These are phyloP conservation scores for Waitea zeae DNA, from an alignment of 1,284 basidiomycete genomes.

Conservation along the genomic window DNA sequence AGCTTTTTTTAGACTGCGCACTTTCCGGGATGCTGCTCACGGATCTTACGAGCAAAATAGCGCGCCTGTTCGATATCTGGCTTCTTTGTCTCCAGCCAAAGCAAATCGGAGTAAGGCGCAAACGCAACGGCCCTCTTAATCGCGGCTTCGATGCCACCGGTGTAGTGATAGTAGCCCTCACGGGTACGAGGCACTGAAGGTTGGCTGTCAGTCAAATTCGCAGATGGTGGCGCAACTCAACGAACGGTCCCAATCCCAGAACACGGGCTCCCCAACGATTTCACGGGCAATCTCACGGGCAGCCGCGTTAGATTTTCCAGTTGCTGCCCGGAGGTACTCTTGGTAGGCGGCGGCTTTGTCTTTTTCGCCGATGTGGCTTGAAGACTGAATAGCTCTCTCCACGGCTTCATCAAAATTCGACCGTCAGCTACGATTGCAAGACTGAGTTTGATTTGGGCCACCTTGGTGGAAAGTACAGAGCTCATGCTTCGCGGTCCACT, in stretches of 20 bases:
- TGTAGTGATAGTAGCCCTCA: conserved; percentile 86
- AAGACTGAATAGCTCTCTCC: conserved; percentile 32
- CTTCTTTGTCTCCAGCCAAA: conserved; percentile 84
- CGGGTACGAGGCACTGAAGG: conserved; percentile 63
- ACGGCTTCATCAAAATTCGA: no score
- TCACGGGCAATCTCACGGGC: conserved; percentile 59
- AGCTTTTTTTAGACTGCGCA: conserved; percentile 10
- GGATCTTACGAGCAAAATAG: conserved; percentile 63
- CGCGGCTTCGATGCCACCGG: conserved; percentile 72
- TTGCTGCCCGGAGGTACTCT: conserved; percentile 38
- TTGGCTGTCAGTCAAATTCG: conserved; percentile 2
- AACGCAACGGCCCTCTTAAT: conserved; percentile 68
- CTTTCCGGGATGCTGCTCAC: conserved; percentile 61
- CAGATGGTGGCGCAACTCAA: conserved; percentile 9
- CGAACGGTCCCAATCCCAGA: conserved; percentile 81
- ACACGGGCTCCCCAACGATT: conserved; percentile 51
- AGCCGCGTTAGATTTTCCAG: conserved; percentile 59
- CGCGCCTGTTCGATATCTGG: conserved; percentile 72
- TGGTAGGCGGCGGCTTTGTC: conserved; percentile 42
- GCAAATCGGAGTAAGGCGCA: conserved; percentile 69
- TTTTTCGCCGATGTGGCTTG: conserved; percentile 20
- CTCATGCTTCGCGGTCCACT: conserved; percentile 60
- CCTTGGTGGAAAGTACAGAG: conserved; percentile 79
- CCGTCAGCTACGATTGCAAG: no score
- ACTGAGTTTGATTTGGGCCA: conserved; percentile 15